Conservation (phyloP, 2,329 filamentous ascomycete genomes). For the Talaromyces piceae region DNA sequence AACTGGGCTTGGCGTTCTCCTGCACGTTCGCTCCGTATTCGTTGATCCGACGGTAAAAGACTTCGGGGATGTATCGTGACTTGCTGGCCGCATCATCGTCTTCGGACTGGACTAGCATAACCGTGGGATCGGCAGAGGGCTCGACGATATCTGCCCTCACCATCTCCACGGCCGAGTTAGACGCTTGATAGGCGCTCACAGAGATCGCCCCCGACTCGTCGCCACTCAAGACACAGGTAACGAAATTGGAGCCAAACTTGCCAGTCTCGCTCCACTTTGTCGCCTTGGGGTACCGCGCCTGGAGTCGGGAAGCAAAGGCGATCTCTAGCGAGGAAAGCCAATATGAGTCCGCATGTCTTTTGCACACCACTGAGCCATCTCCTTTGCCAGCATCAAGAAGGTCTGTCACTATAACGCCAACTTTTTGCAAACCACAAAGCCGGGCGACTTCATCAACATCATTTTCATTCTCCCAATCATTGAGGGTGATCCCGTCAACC, state of each 20-base stretch:
- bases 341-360: constrained; percentile 90
- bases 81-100: constrained; percentile 64
- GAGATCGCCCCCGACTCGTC: constrained; percentile 82
- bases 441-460: constrained; percentile 73
- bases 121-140: constrained; percentile 81
- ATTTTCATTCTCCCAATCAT: constrained; percentile 76
- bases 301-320: constrained; percentile 76
- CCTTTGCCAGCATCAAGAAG: constrained; percentile 72
- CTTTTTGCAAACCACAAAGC: constrained; percentile 75
- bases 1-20: constrained; percentile 92
- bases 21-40: constrained; percentile 95
- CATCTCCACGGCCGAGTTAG: constrained; percentile 95
- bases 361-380: constrained; percentile 85
- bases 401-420: constrained; percentile 94
- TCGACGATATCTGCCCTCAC: constrained; percentile 90
- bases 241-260: constrained; percentile 89
- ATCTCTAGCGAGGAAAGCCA: constrained; percentile 90
- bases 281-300: constrained; percentile 79
- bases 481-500: constrained; percentile 75
- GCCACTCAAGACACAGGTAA: constrained; percentile 92
- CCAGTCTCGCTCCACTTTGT: constrained; percentile 97
- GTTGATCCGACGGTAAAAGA: constrained; percentile 92
- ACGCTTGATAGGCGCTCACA: constrained; percentile 88
- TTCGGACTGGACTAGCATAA: constrained; percentile 92
- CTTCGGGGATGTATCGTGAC: constrained; percentile 88